Conservation (phyloP, 2,329 filamentous ascomycete genomes). For the Clarireedia homoeocarpa region DNA sequence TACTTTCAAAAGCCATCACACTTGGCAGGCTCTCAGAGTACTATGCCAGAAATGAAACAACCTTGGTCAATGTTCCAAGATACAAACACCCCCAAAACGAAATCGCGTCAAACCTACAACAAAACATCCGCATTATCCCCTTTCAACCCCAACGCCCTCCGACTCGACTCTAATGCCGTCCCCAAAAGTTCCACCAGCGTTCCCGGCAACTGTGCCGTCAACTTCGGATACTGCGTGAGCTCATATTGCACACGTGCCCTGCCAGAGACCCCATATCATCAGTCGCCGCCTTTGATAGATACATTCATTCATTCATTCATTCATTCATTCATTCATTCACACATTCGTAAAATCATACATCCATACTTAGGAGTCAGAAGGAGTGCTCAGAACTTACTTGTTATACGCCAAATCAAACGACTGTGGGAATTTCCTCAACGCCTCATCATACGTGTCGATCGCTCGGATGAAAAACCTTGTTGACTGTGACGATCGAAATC, state of each 20-base stretch:
- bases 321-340: too few species aligned
- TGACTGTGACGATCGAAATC: constrained; percentile 22
- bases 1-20: too few species aligned
- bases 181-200: constrained; percentile 47
- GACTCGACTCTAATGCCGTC: constrained; percentile 55
- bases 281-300: neutral
- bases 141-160: constrained; percentile 50
- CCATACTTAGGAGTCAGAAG: too few species aligned
- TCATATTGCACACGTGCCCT: constrained; percentile 64
- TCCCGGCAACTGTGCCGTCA: constrained; percentile 50
- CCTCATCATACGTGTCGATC: constrained; percentile 57
- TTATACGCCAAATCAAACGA: constrained; percentile 70
- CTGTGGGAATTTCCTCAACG: constrained; percentile 49
- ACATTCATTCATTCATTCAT: too few species aligned
- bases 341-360: too few species aligned
- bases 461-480: constrained; percentile 52
- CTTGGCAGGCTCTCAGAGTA: too few species aligned
- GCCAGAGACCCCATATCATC: constrained; percentile 7
- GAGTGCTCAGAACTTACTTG: constrained; percentile 43
- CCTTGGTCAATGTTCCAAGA: too few species aligned
- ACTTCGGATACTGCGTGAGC: constrained; percentile 56
- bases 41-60: too few species aligned
- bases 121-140: constrained; percentile 58
- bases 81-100: neutral
- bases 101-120: constrained; percentile 36